These are phyloP conservation scores for Protomyces inundatus DNA, from an alignment of 1,139 yeast species.

Conservation along the genomic window DNA sequence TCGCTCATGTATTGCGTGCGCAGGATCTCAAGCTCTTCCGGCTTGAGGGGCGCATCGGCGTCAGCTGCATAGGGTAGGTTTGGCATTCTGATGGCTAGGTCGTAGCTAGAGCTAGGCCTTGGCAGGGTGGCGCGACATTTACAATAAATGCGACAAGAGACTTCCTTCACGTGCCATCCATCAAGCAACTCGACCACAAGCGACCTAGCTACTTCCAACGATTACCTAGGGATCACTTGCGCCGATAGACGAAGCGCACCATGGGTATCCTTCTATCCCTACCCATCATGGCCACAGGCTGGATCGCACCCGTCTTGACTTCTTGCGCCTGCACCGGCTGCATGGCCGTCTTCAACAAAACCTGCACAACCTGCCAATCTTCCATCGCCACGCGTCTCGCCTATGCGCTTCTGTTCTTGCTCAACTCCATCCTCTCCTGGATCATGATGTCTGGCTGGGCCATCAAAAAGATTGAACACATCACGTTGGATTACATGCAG, in stretches of 20 bases:
- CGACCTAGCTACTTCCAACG: too few species aligned
- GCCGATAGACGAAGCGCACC: background rate
- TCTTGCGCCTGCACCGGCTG: conserved; percentile 25
- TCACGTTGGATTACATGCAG: conserved; percentile 57
- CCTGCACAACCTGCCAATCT: conserved; percentile 54
- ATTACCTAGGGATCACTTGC: too few species aligned
- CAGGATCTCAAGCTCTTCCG: conserved; percentile 68
- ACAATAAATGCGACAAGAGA: background rate
- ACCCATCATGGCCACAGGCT: conserved; percentile 23
- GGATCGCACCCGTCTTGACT: conserved; percentile 20
- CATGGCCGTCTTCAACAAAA: conserved; percentile 8
- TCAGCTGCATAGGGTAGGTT: conserved; percentile 27
- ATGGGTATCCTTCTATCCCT: conserved; percentile 20
- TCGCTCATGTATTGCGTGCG: conserved; percentile 76
- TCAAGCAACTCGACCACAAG: too few species aligned
- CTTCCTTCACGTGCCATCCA: background rate
- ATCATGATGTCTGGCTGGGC: conserved; percentile 79
- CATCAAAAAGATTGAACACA: conserved; percentile 63
- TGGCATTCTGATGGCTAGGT: background rate
- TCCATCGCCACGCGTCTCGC: conserved; percentile 74
- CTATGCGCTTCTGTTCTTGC: conserved; percentile 70
- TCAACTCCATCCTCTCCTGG: conserved; percentile 87
- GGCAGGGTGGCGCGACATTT: background rate
- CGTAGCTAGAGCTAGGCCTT: background rate
- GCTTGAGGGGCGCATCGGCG: conserved; percentile 52